These are phyloP conservation scores for Fusarium sp. DNA, from an alignment of 2,329 filamentous ascomycete genomes.

Conservation along the genomic window DNA sequence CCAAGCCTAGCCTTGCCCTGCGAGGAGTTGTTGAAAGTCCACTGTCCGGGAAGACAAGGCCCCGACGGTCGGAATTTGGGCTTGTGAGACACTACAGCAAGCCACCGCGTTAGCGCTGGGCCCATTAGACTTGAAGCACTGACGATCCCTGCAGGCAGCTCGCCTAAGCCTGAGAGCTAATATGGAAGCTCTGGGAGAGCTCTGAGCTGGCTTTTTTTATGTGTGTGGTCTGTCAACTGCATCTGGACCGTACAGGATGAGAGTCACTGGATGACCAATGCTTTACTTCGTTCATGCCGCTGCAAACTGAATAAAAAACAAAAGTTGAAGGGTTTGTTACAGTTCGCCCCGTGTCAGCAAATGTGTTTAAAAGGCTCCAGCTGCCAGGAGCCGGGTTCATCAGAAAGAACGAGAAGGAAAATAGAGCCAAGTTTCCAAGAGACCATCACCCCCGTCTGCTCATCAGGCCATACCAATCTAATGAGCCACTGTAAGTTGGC, in stretches of 20 bases:
- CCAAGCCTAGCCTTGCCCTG: constrained; percentile 4
- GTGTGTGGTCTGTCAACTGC: neutral
- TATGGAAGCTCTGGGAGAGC: constrained; percentile 10
- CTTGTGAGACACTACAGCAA: constrained; percentile 45
- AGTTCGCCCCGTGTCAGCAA: neutral
- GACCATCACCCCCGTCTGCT: neutral
- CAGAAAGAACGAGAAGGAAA: neutral
- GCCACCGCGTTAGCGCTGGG: constrained; percentile 43
- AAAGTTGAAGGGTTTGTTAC: neutral
- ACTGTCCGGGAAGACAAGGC: constrained; percentile 32
- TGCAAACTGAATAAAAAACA: neutral
- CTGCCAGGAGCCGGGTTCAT: neutral
- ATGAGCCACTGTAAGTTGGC: neutral
- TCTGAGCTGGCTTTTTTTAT: constrained; percentile 40
- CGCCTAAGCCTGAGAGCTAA: constrained; percentile 14
- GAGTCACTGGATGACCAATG: constrained; percentile 20
- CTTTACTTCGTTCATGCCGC: neutral
- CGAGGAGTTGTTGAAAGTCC: neutral
- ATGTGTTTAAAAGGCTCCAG: neutral
- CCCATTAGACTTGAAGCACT: constrained; percentile 9
- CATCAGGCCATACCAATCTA: neutral
- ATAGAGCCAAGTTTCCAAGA: neutral
- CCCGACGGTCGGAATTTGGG: constrained; percentile 44
- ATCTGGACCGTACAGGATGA: neutral
- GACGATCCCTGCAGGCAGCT: constrained; percentile 41